These are phyloP conservation scores for Sphenostylis stenocarpa DNA, from an alignment of 306 rosid genomes.

Conservation along the genomic window DNA sequence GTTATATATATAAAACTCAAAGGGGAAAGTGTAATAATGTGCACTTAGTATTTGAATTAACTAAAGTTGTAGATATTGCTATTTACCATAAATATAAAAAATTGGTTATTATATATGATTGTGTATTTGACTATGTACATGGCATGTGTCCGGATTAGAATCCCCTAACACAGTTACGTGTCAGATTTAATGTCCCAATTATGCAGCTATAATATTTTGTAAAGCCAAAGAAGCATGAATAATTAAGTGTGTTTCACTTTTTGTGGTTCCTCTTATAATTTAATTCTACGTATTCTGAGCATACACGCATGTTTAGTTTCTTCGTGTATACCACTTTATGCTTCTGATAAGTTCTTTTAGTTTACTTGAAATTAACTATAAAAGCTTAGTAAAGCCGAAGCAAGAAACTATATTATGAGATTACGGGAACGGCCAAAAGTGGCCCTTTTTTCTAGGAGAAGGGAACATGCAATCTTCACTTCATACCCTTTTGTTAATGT, in stretches of 20 bases:
- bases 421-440: neutral
- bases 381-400: neutral
- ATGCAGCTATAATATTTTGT: neutral
- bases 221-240: neutral
- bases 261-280: neutral
- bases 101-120: neutral
- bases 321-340: neutral
- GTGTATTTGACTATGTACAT: neutral
- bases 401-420: neutral
- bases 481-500: neutral
- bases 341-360: neutral
- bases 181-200: neutral
- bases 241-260: neutral
- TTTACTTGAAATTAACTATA: neutral
- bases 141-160: neutral
- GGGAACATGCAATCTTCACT: slow-evolving; percentile 32
- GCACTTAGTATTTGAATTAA: too few species aligned
- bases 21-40: too few species aligned
- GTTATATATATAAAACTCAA: too few species aligned
- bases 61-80: too few species aligned
- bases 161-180: neutral
- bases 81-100: too few species aligned
- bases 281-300: neutral
- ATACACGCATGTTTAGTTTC: slow-evolving; percentile 1
- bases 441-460: slow-evolving; percentile 16